Conservation (phyloP, 306 rosid genomes). For the Albizia julibrissin region DNA sequence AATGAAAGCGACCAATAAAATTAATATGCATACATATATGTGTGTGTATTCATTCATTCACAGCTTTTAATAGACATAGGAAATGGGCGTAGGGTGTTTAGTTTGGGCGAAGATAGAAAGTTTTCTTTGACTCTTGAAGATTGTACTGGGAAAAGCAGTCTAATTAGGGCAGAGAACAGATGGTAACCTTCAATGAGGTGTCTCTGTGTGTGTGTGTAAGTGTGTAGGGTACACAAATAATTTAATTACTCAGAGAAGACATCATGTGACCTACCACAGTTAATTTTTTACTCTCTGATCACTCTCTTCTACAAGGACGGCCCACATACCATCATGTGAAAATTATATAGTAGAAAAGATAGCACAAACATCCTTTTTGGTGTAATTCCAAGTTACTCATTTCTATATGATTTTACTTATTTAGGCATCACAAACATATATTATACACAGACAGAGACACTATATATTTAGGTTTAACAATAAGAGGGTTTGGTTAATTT, state of each 20-base stretch:
- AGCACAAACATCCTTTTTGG: neutral
- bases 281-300: neutral
- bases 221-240: constrained; percentile 10
- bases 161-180: constrained; percentile 41
- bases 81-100: constrained; percentile 28
- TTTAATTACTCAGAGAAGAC: constrained; percentile 21
- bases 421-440: neutral
- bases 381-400: neutral
- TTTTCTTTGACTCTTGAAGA: constrained; percentile 2
- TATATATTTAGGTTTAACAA: neutral
- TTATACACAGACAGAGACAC: neutral
- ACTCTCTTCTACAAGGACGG: neutral
- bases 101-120: constrained; percentile 36
- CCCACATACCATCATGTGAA: neutral
- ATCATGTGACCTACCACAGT: constrained; percentile 17
- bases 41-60: neutral
- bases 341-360: neutral
- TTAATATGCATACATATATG: too few relatives aligned
- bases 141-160: constrained; percentile 34
- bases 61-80: neutral
- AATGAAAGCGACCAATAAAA: neutral
- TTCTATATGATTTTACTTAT: neutral
- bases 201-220: neutral
- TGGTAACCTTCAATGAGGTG: constrained; percentile 16
- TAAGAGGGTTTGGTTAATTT: neutral